Evolutionary conservation across 257 asterid genomes (phyloP).

Genomic region (Solanum tarijense): DNA sequence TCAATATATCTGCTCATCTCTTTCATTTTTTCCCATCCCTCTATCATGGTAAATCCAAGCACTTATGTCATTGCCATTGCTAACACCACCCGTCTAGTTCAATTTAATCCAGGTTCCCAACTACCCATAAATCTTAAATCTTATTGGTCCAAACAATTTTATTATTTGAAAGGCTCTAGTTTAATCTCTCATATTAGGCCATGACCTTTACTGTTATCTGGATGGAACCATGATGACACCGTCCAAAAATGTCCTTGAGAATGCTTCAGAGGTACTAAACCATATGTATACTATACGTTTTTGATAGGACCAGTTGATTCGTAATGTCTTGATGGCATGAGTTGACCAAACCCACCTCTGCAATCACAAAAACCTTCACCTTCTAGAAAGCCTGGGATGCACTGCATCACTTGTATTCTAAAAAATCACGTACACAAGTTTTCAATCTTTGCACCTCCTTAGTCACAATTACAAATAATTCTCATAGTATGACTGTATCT

Average conservation of each 20-base stretch:
- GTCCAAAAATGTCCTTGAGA: background rate
- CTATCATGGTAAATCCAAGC: background rate
- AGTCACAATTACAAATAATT: background rate
- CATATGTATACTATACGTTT: background rate
- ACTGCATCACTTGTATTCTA: background rate
- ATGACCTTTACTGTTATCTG: background rate
- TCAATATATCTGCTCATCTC: background rate
- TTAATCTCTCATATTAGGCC: background rate
- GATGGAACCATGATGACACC: background rate
- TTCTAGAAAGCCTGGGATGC: no score
- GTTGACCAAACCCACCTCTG: background rate
- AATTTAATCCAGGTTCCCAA: background rate
- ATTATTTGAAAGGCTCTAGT: background rate
- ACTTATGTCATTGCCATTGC: background rate
- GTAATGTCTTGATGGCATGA: background rate
- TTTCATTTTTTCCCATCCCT: background rate
- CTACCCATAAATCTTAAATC: background rate
- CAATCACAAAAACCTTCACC: no score
- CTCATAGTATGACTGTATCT: background rate
- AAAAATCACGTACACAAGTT: background rate
- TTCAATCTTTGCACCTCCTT: background rate
- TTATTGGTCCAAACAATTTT: background rate
- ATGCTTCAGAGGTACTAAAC: background rate
- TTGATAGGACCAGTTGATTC: background rate
- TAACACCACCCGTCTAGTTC: background rate